phyloP scores from a whole-genome alignment of 176 grass and related monocot species.

The Triticum dicoccoides region DNA sequence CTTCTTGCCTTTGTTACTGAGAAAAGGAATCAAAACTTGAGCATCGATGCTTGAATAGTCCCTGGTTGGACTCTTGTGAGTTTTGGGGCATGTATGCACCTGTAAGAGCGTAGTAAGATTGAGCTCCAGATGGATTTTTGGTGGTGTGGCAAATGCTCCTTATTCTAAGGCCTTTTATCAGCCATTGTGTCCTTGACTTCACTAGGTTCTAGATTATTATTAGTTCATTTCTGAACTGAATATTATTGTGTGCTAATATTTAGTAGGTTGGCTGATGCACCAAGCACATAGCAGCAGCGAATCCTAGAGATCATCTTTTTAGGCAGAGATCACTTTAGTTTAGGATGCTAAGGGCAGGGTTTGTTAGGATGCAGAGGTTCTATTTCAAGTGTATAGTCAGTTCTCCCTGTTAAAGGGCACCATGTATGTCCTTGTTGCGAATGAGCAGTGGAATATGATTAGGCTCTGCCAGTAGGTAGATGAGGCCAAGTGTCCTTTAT shows the following conservation, averaged over 20 bases:
- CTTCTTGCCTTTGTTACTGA: neutral
- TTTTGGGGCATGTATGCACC: neutral
- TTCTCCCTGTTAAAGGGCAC: neutral
- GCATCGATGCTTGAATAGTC: neutral
- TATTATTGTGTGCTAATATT: neutral
- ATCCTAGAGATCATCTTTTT: neutral
- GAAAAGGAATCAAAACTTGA: neutral
- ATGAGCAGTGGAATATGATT: neutral
- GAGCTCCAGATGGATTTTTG: neutral
- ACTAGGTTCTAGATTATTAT: neutral
- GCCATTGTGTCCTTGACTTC: neutral
- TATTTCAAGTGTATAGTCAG: neutral
- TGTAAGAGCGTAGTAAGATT: neutral
- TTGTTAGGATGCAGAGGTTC: neutral
- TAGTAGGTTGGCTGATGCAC: neutral
- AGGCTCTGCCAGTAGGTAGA: neutral
- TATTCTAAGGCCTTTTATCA: neutral
- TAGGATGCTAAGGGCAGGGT: neutral
- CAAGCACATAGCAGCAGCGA: neutral
- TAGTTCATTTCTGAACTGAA: neutral
- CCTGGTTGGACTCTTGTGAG: neutral
- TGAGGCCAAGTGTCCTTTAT: neutral
- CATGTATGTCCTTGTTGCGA: neutral
- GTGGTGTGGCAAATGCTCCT: neutral
- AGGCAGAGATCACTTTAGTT: neutral